Percentiles rank a stretch among this genome's conserved stretches.
These are phyloP conservation scores for Myxozyma vanderwaltii DNA, from an alignment of 805 yeast species.

Conservation along the genomic window DNA sequence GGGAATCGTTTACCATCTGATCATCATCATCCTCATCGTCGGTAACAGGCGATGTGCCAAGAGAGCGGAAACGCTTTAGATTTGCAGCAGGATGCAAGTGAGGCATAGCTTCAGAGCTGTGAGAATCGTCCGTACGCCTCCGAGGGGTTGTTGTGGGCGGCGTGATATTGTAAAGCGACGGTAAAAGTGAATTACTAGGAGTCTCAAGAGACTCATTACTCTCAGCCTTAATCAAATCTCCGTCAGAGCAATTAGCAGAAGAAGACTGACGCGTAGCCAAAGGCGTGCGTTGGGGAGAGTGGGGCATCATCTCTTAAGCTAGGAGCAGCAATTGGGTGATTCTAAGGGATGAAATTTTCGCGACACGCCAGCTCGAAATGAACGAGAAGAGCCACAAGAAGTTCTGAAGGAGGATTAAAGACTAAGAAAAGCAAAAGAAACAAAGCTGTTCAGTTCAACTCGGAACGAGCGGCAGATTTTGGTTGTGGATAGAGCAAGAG, in stretches of 20 bases:
- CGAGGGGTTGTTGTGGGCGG: conserved; percentile 38
- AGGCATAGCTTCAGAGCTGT: neutral
- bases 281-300: conserved; percentile 22
- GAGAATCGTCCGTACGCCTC: conserved; percentile 8
- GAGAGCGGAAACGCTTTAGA: conserved; percentile 15
- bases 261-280: conserved; percentile 11
- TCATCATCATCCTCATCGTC: conserved; percentile 6
- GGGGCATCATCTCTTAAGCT: conserved; percentile 4
- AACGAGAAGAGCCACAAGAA: neutral
- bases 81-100: neutral
- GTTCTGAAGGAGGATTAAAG: neutral
- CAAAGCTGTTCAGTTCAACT: neutral
- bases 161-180: conserved; percentile 44
- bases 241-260: neutral
- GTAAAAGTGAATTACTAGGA: conserved; percentile 32
- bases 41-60: conserved; percentile 9
- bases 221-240: neutral
- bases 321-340: neutral
- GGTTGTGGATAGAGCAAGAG: neutral
- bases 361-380: neutral
- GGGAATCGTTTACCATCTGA: neutral
- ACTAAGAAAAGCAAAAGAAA: neutral
- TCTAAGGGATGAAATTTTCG: neutral
- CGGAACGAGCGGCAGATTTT: neutral
- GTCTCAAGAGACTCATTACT: neutral